phyloP scores from a whole-genome alignment of 2,329 filamentous ascomycete species.

The Arthrinium puccinioides region DNA sequence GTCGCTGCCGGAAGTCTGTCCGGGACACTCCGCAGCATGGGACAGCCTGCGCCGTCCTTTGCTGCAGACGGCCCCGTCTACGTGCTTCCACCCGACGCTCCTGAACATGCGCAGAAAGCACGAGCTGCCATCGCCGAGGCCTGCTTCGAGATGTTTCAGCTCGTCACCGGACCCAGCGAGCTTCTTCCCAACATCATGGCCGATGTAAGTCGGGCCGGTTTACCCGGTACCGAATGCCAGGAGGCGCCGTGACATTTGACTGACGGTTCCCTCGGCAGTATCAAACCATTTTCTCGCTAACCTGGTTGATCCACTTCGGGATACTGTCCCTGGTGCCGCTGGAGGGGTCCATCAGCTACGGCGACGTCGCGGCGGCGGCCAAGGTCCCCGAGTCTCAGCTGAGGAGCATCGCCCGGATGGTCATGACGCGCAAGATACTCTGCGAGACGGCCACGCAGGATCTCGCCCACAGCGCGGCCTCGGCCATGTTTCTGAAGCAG shows the following conservation, averaged over 20 bases:
- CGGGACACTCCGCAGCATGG: neutral
- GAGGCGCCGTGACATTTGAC: too few relatives aligned
- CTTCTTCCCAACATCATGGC: neutral
- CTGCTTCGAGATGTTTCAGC: neutral
- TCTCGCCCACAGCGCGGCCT: slow-evolving; percentile 21
- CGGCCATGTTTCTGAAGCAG: slow-evolving; percentile 14
- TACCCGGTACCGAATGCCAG: neutral
- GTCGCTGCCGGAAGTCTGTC: neutral
- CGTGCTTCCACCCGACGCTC: neutral
- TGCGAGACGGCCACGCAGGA: slow-evolving; percentile 14
- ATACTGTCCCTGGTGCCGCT: neutral
- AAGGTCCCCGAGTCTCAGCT: slow-evolving; percentile 2
- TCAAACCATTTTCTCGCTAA: neutral
- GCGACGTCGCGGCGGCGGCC: slow-evolving; percentile 2
- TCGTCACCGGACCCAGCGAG: neutral
- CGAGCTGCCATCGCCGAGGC: neutral
- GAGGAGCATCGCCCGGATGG: slow-evolving; percentile 18
- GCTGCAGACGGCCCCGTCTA: neutral
- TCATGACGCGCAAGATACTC: slow-evolving; percentile 24
- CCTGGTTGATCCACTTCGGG: slow-evolving; percentile 1
- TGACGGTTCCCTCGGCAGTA: neutral
- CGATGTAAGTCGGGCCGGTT: neutral
- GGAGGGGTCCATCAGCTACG: neutral
- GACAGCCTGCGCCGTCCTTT: neutral
- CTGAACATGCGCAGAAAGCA: neutral